Evolutionary conservation across 2,329 filamentous ascomycete genomes (phyloP).

Genomic region (Aspergillus sclerotialis): DNA sequence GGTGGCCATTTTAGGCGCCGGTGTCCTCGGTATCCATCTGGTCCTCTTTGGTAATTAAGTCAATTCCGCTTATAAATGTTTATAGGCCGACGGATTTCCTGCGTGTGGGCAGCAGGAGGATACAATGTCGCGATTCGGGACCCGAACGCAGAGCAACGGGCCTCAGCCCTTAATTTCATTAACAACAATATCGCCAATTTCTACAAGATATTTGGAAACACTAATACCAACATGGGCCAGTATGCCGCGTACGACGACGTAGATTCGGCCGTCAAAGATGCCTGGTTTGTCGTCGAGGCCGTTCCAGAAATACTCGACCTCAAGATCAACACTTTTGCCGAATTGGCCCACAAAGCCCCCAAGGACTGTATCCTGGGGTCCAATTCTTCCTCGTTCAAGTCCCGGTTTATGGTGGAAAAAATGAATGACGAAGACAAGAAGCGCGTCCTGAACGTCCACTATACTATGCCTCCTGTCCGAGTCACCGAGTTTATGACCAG

Average conservation of each 20-base stretch:
- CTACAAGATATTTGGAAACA: conserved; percentile 1
- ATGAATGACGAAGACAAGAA: conserved; percentile 26
- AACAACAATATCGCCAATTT: conserved; percentile 21
- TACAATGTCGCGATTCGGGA: conserved; percentile 20
- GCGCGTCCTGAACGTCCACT: conserved; percentile 47
- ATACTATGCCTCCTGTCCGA: conserved; percentile 42
- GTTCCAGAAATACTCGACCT: conserved; percentile 45
- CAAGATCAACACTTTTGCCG: conserved; percentile 44
- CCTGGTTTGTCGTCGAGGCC: conserved; percentile 51
- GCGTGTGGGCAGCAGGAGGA: conserved; percentile 19
- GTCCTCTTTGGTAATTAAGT: background rate
- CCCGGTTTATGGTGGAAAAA: conserved; percentile 41
- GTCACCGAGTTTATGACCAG: conserved; percentile 50
- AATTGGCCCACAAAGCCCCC: conserved; percentile 39
- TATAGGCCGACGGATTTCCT: conserved; percentile 26
- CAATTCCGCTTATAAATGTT: background rate
- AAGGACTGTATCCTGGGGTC: conserved; percentile 44
- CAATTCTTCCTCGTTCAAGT: conserved; percentile 49
- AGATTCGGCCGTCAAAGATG: conserved; percentile 33
- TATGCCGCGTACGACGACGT: conserved; percentile 30
- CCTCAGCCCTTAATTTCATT: conserved; percentile 23
- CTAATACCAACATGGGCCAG: background rate
- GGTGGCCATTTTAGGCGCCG: conserved; percentile 32
- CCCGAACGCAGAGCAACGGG: conserved; percentile 17
- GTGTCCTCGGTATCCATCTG: conserved; percentile 20